Base-by-base conservation (phyloP, 2,329 filamentous ascomycete species). In the Trichoderma breve region DNA sequence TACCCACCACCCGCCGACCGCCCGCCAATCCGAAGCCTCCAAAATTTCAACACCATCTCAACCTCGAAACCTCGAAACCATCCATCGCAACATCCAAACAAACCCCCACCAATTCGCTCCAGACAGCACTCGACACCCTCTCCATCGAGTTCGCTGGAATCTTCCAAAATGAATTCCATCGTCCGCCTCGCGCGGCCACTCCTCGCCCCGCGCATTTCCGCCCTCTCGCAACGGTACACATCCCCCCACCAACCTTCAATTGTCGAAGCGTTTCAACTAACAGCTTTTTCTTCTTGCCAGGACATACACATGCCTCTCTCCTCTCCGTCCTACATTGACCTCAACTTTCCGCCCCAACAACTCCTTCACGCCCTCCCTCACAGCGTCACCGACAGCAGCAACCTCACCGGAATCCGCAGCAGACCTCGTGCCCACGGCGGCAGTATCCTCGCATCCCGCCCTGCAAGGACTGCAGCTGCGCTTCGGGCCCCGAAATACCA, bases 401-500 rank as follows among this genome's bases (percentile, higher is more conserved):
- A 75, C 67, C n/a, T 26, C 39, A 15, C 14, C 55, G 26, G 73
- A 73, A 39, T 75, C 79, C 18, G 78, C 80, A 32, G 78, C 80
- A 32, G 87, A 89, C 73, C 72, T 88, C 24, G 82, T 89, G 12
- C 81, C 84, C 28, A 78, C 77, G 68, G 76, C 80, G 14, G 78
- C 85, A 73, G 83, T 90, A 74, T 85, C 87, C 14, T 78, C 85
- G 32, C 84, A 89, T 78, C 88, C 88, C 34, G 85, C 86, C 9
- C 80, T 89, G n/a, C 79, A 78, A 6, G 83, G 81, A 5, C 79
- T 80, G 78, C 87, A 89, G 81, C 81, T 89, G 74, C 86, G 88
- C 70, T 90, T 85, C 81, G 88, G 87, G 1, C 88, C 88, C 62
- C 85, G 88, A 72, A 84, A 88, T 77, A 90, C 86, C 36, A 86